Evolutionary conservation across 306 rosid genomes (phyloP), one percentile per base, ranked within the genome.

Genomic region (Begonia loranthoides): DNA sequence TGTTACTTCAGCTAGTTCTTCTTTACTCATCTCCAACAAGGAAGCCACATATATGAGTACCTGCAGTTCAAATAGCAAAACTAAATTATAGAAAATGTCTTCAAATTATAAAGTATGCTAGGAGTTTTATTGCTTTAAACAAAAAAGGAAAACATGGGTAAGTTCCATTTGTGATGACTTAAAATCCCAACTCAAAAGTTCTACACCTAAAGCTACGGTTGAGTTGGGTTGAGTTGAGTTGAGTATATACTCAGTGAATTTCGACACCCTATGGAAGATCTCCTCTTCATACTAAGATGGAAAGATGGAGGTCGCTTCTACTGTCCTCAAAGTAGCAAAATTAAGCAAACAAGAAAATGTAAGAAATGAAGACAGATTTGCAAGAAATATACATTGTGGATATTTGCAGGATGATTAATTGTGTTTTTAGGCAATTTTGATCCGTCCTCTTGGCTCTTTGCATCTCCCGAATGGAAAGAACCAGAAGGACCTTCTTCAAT

Each of bases 341-440:
- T 10, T 10, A 43, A 43, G 13, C n/a, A 43, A 43, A 11, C 9
- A 43, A 6, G 4, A 43, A 12, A 43, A n/a, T 43, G 45, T 19
- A 4, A 19, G 3, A 19, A 19, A 19, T 2, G 22, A 19, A 19
- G 22, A 19, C 22, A 28, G 36, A 28, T 28, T 28, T 28, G 6
- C 36, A 7, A 43, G 63, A 47, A 24, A 17, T 12, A 10, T 38
- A 43, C 9, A 4, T 49, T 12, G 54, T 59, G 75, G 72, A 90
- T 82, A 64, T 80, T 86, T 60, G 79, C 86, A 0, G 92, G 87
- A 60, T 90, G 95, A 67, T 90, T 90, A 39, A 82, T 81, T 12
- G 74, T 76, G 60, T 52, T 82, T 62, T 70, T 80, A 28, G 90
- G 82, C 74, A 82, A 48, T 50, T 34, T 54, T 13, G 78, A 73